Conservation (phyloP, 2,329 filamentous ascomycete genomes). For the Venturia oleaginea region DNA sequence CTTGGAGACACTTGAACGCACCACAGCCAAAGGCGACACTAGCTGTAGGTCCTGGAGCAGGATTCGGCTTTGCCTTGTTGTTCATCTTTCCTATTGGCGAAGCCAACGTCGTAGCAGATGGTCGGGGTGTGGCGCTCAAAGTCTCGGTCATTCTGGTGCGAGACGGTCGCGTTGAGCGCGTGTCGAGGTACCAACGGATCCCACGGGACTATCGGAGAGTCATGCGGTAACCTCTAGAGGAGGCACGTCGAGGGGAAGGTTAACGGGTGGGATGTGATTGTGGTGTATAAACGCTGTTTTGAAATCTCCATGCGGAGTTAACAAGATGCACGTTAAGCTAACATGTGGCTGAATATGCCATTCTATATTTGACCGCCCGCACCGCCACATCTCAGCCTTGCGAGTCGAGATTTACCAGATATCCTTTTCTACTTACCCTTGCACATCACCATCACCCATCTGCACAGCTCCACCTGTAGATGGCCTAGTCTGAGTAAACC, state of each 20-base stretch:
- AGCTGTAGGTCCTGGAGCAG: constrained; percentile 1
- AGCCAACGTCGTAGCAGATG: constrained; percentile 9
- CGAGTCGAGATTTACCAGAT: neutral
- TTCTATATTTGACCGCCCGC: no score
- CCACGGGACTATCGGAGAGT: neutral
- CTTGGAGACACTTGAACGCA: constrained; percentile 5
- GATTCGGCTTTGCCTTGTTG: constrained; percentile 9
- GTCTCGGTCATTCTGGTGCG: neutral
- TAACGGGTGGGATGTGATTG: neutral
- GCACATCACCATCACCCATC: neutral
- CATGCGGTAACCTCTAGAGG: neutral
- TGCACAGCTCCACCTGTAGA: neutral
- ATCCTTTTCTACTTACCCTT: neutral
- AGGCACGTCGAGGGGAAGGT: neutral
- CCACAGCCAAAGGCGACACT: constrained; percentile 15
- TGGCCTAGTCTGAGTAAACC: no score
- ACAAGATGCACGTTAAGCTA: neutral
- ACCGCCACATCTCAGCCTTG: constrained; percentile 4
- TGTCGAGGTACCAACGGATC: neutral
- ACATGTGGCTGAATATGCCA: no score
- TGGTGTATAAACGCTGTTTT: neutral
- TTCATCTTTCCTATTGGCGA: constrained; percentile 12
- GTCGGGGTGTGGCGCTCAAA: neutral
- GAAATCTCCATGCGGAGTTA: neutral
- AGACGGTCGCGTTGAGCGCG: neutral